These are phyloP conservation scores for Linaria vulgaris DNA, from an alignment of 257 asterid genomes.

Conservation along the genomic window DNA sequence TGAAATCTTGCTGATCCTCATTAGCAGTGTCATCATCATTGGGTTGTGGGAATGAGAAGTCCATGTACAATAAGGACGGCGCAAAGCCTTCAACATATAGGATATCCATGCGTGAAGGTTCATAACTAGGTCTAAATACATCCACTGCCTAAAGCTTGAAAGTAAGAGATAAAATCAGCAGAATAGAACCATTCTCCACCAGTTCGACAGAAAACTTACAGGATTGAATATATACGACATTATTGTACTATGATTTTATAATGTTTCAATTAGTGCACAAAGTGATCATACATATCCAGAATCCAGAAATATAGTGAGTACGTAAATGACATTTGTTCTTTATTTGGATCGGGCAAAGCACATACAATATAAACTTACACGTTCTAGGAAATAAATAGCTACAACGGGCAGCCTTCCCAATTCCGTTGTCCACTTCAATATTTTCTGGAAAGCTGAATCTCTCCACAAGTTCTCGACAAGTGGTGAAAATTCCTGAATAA, in stretches of 20 bases:
- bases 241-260: too few species aligned
- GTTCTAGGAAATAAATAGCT: slow-evolving; percentile 56
- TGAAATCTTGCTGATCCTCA: slow-evolving; percentile 29
- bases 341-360: too few species aligned
- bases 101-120: slow-evolving; percentile 50
- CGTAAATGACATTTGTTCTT: too few species aligned
- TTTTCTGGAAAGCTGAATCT: slow-evolving; percentile 48
- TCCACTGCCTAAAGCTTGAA: slow-evolving; percentile 48
- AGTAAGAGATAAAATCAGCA: not conserved
- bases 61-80: slow-evolving; percentile 50
- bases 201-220: too few species aligned
- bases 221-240: too few species aligned
- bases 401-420: slow-evolving; percentile 45
- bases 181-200: too few species aligned
- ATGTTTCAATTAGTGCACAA: too few species aligned
- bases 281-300: too few species aligned
- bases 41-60: slow-evolving; percentile 48
- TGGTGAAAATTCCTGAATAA: slow-evolving; percentile 50
- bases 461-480: slow-evolving; percentile 50
- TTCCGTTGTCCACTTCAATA: slow-evolving; percentile 50
- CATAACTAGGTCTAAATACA: slow-evolving; percentile 49
- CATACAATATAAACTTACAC: slow-evolving; percentile 46
- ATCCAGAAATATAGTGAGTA: too few species aligned
- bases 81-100: slow-evolving; percentile 58
- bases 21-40: slow-evolving; percentile 34